phyloP scores from a whole-genome alignment of 805 yeast genomes.

The Candida alai region DNA sequence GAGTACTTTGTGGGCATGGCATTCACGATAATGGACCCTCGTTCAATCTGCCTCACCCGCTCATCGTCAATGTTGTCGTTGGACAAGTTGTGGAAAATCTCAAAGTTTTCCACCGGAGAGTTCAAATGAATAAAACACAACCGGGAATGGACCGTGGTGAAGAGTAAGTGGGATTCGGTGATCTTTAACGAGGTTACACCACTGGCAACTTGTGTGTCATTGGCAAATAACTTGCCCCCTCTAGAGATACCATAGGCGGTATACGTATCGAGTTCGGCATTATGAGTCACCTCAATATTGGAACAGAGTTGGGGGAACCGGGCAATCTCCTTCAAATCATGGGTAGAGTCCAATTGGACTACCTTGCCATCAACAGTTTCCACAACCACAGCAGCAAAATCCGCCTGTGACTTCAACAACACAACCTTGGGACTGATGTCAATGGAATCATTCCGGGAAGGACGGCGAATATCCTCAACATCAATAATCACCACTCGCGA shows the following conservation, averaged over 20 bases:
- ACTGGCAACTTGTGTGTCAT: constrained; percentile 53
- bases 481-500: constrained; percentile 53
- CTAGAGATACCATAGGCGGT: constrained; percentile 66
- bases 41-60: constrained; percentile 81
- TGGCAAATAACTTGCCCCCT: constrained; percentile 70
- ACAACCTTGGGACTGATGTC: constrained; percentile 51
- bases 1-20: constrained; percentile 78
- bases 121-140: constrained; percentile 76
- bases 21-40: constrained; percentile 84
- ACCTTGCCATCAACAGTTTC: constrained; percentile 66
- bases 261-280: constrained; percentile 19
- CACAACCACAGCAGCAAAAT: constrained; percentile 48
- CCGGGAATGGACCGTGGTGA: constrained; percentile 85
- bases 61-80: constrained; percentile 52
- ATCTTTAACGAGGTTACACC: constrained; percentile 80
- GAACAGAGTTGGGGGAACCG: constrained; percentile 70
- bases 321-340: constrained; percentile 32
- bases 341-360: constrained; percentile 32
- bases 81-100: constrained; percentile 27
- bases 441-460: constrained; percentile 36
- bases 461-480: constrained; percentile 36
- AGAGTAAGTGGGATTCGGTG: constrained; percentile 67
- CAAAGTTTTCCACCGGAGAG: constrained; percentile 24
- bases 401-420: constrained; percentile 51
- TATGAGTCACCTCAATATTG: constrained; percentile 45